A percentile compares a stretch with the other conserved stretches of the same genome.
Evolutionary conservation across 2,329 filamentous ascomycete species (phyloP).

Genomic region (Fusarium anthophilum): DNA sequence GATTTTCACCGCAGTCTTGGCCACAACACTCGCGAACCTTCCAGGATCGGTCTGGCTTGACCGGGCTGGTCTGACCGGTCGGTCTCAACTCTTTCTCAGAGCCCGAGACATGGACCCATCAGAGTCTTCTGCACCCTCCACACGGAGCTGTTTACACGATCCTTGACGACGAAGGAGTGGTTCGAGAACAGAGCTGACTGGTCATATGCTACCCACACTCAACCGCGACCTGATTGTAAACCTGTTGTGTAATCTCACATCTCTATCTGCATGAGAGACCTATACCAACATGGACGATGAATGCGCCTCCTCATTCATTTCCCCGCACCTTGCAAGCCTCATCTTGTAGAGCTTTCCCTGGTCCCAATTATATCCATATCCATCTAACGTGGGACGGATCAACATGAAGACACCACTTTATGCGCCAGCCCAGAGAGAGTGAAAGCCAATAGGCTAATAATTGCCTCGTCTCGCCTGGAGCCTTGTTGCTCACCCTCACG

Average conservation of each 20-base stretch:
- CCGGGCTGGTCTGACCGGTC: constrained; percentile 9
- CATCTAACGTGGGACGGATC: constrained; percentile 28
- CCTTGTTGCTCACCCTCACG: constrained; percentile 25
- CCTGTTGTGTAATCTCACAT: constrained; percentile 40
- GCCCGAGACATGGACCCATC: constrained; percentile 10
- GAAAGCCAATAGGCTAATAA: constrained; percentile 30
- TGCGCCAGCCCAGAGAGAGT: constrained; percentile 13
- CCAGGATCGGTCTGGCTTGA: constrained; percentile 10
- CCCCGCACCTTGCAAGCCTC: constrained; percentile 37
- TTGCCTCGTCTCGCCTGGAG: constrained; percentile 28
- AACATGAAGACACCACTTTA: constrained; percentile 26
- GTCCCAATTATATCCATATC: constrained; percentile 17
- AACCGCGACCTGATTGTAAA: constrained; percentile 27
- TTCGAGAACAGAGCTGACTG: constrained; percentile 6
- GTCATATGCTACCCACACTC: constrained; percentile 32
- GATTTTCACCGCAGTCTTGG: neutral
- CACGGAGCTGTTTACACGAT: constrained; percentile 25
- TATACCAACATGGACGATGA: neutral
- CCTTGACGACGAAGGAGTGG: constrained; percentile 5
- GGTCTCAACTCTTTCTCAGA: constrained; percentile 10
- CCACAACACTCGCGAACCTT: neutral
- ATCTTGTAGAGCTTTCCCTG: constrained; percentile 18
- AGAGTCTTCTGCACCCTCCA: constrained; percentile 3
- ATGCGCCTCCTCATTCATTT: constrained; percentile 24
- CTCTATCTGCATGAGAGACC: constrained; percentile 23